Base-by-base conservation (phyloP, 2,329 filamentous ascomycete genomes). In the Neocucurbitaria cava region DNA sequence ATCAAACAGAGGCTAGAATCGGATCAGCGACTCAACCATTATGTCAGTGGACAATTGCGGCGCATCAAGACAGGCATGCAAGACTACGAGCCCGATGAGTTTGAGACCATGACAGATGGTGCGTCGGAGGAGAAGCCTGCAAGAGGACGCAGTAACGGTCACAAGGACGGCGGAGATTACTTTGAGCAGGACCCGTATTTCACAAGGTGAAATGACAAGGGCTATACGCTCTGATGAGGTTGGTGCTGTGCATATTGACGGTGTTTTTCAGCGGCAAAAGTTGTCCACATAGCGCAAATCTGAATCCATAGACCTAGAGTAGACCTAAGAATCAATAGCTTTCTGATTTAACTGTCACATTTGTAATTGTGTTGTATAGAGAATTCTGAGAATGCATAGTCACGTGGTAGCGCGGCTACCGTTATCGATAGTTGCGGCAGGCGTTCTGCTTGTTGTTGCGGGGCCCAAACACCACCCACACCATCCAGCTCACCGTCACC, bases 41-140 rank as follows among this genome's bases (percentile, higher is more conserved):
- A 96, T 73, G 89, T 97, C 52, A 87, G 85, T 26, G 89, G 92
- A 59, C 90, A 96, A 78, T 81, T 97, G 53, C 83, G 89, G 74
- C 82, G 88, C 52, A 88, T 95, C 68, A 87, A 84, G 71, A 87
- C 83, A 42, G 81, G 86, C 49, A 81, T 81, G 56, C 78, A 80
- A 28, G 81, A 77, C 18, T 73, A 81, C 43, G 83, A 84, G 30
- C 81, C 82, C 52, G 87, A 88, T 69, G 87, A 89, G 75, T 83
- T 89, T 65, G 83, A 87, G 69, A 81, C 86, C 20, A 81, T 82
- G 64, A 71, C 82, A 21, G 83, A 87, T 69, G 77, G 71, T 24
- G 35, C 61, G 31, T 55, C 62, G 13, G 65, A 66, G 35, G 62
- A 66, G 7, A 56, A 49, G 24, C 58, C 62, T 28, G 59, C 64